These are phyloP conservation scores for Fragaria vesca DNA, from an alignment of 306 rosid species.

Conservation along the genomic window DNA sequence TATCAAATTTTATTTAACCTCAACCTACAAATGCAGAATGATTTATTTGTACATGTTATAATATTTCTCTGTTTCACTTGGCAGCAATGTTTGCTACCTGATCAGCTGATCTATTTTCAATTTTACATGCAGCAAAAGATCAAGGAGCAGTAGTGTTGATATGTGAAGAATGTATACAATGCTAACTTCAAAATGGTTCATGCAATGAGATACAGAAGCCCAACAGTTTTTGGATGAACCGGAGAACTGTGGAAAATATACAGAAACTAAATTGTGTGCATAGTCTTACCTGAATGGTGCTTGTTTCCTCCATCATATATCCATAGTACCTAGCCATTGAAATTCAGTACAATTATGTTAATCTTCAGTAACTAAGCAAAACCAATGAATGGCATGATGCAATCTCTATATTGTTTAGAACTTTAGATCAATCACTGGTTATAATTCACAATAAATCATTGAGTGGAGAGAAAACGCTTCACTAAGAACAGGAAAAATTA, in stretches of 20 bases:
- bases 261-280: background rate
- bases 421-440: background rate
- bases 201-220: background rate
- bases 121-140: background rate
- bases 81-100: background rate
- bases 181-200: background rate
- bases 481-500: background rate
- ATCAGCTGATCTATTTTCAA: constrained; percentile 10
- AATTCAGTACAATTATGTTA: background rate
- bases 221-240: background rate
- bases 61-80: background rate
- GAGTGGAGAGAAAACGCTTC: background rate
- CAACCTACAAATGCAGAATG: background rate
- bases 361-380: background rate
- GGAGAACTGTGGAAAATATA: background rate
- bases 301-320: background rate
- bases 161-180: background rate
- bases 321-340: background rate
- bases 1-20: background rate
- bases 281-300: constrained; percentile 5
- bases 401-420: background rate
- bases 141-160: background rate
- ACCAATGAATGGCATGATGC: background rate
- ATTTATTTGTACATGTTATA: background rate
- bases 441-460: background rate